Base-by-base conservation (phyloP, 1,284 basidiomycete species). In the Grifola frondosa region DNA sequence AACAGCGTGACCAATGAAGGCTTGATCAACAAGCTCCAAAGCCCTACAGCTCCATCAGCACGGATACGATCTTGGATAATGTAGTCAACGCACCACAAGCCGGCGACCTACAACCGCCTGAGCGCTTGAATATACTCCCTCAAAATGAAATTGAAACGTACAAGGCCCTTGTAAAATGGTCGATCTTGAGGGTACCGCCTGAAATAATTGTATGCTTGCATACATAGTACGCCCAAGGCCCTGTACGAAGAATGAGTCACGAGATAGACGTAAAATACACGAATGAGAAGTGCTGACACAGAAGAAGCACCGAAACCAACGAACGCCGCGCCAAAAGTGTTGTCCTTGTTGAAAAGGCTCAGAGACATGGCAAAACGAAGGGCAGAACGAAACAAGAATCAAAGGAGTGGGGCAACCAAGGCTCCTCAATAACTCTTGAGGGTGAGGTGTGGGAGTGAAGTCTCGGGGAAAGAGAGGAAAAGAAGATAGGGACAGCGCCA, bases 261-360 rank as follows among this genome's bases (percentile, higher is more conserved):
- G 5, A 6, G 20, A 32, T 16, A 39, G 12, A 44, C 4, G 8
- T 49, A 23, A 3, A 12, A 23, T 26, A 26, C 3, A 11, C 16
- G 19, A 22, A n/a, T 23, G 17, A 30, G 22, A 19, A 21, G 26
- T n/a, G 48, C 47, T 17, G 62, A 66, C 71, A 75, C 58, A 53
- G 41, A 40, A 40, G 81, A 78, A 9, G 71, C 56, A 17, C 68
- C 69, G 59, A 82, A 80, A 39, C 82, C 81, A 42, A 83, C 61
- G 50, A 77, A 69, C 38, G 72, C 62, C n/a, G 82, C 80, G 37
- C 81, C 81, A 7, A 84, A 69, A 2, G 81, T 84, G 50, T 73
- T 68, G 59, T 77, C 52, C 46, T 57, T 53, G 50, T 56, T 67
- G 35, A 78, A 52, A 38, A 49, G 34, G 21, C 25, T 22, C n/a